These are phyloP conservation scores for Huntiella savannae DNA, from an alignment of 2,329 filamentous ascomycete species.

Conservation along the genomic window DNA sequence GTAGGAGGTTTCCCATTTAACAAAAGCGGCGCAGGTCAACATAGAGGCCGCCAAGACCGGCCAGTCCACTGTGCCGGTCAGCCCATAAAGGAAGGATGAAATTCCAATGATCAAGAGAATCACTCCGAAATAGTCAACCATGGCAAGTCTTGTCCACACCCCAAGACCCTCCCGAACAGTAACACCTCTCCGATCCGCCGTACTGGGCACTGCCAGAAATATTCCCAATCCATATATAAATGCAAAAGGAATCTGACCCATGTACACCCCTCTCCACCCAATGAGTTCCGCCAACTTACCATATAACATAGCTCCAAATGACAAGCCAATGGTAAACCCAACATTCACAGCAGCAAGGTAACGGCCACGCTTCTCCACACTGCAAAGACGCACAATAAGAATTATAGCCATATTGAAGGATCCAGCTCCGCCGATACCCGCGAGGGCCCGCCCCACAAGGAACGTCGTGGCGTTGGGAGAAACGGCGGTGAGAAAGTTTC, in stretches of 20 bases:
- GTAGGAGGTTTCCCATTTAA: constrained; percentile 42
- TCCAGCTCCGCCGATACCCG: constrained; percentile 51
- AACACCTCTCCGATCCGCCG: background rate
- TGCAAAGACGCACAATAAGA: constrained; percentile 54
- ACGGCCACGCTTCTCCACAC: constrained; percentile 46
- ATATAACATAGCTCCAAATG: constrained; percentile 50
- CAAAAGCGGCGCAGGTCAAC: constrained; percentile 30
- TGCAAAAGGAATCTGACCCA: constrained; percentile 47
- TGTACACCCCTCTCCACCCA: constrained; percentile 49
- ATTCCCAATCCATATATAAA: constrained; percentile 42
- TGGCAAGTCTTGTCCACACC: constrained; percentile 31
- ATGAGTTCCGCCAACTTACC: constrained; percentile 38
- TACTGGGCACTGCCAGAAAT: constrained; percentile 42
- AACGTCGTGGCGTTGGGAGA: constrained; percentile 43
- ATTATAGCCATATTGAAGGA: constrained; percentile 58
- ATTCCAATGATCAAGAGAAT: constrained; percentile 44
- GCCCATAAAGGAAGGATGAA: constrained; percentile 51
- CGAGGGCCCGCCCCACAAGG: constrained; percentile 46
- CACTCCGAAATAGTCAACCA: constrained; percentile 60
- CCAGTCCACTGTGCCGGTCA: constrained; percentile 43
- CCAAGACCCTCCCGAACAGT: background rate
- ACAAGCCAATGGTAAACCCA: constrained; percentile 51
- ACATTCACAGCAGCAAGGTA: constrained; percentile 58
- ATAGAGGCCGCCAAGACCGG: constrained; percentile 42
- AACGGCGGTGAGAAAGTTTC: constrained; percentile 43